Evolutionary conservation across 2,329 filamentous ascomycete genomes (phyloP).

Genomic region (Penicillium brevicompactum): DNA sequence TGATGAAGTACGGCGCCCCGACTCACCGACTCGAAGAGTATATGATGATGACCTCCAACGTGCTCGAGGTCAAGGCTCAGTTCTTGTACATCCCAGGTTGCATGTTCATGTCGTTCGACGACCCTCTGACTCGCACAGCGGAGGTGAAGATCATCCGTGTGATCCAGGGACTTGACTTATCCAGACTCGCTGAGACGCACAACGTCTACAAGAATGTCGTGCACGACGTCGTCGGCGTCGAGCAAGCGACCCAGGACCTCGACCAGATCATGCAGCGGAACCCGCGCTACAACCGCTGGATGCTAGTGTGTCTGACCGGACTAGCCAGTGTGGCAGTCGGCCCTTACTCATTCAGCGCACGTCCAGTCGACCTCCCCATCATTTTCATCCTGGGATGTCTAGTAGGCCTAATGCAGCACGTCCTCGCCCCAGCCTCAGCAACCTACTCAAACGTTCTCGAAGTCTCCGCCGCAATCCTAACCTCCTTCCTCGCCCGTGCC

Average conservation of each 20-base stretch:
- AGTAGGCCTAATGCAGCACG: slow-evolving; percentile 72
- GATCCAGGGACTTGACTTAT: slow-evolving; percentile 43
- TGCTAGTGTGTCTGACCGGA: slow-evolving; percentile 67
- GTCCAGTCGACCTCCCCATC: slow-evolving; percentile 56
- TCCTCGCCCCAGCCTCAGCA: slow-evolving; percentile 72
- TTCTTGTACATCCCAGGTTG: slow-evolving; percentile 76
- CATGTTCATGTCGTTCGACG: slow-evolving; percentile 63
- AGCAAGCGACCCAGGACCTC: slow-evolving; percentile 41
- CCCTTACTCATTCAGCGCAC: slow-evolving; percentile 75
- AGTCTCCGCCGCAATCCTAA: slow-evolving; percentile 60
- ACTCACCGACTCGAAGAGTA: slow-evolving; percentile 66
- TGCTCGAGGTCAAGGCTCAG: slow-evolving; percentile 82
- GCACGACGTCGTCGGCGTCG: slow-evolving; percentile 44
- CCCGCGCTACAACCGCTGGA: slow-evolving; percentile 56
- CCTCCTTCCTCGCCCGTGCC: slow-evolving; percentile 66
- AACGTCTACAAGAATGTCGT: slow-evolving; percentile 48
- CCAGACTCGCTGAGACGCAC: slow-evolving; percentile 45
- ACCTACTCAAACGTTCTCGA: slow-evolving; percentile 50
- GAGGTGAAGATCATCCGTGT: slow-evolving; percentile 48
- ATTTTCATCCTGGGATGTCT: slow-evolving; percentile 71
- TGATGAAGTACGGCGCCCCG: slow-evolving; percentile 34
- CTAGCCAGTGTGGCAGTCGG: slow-evolving; percentile 73
- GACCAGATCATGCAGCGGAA: slow-evolving; percentile 59
- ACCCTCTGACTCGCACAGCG: slow-evolving; percentile 44
- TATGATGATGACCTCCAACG: slow-evolving; percentile 81